Base-by-base conservation (phyloP, 1,284 basidiomycete species). In the Vanrija sp. region DNA sequence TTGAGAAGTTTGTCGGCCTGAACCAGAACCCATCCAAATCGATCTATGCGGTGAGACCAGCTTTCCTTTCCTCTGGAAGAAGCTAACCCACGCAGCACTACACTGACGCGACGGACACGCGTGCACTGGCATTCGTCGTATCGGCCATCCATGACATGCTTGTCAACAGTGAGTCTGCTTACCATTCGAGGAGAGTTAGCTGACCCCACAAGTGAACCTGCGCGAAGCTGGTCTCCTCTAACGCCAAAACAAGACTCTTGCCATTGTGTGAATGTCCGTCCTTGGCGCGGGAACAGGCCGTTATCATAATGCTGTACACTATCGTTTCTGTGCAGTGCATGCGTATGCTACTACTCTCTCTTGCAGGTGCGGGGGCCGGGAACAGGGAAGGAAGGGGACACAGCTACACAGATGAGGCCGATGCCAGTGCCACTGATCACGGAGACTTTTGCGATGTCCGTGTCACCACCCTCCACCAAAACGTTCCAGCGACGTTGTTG, bases 1-100 rank as follows among this genome's bases (percentile, higher is more conserved):
- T 93, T 39, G 87, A 91, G 68, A 85, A 87, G 45, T 94, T 94
- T 73, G 88, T 92, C 18, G 84, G 83, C 19, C 80, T 93, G 54
- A 93, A 93, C 74, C 89, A 92, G 77, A 88, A 85, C 64, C 86
- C 89, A 10, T 66, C 72, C 22, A 80, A 80, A 66, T 77, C 76
- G 53, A 75, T 79, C 54, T 77, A 78, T 61, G 71, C 72, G 27
- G 72, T 73, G 49, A 51, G 65, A 63, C 12, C 16, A 14, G 15
- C 12, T 19, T 38, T 45, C 19, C 14, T n/a, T n/a, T 41, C 8
- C 27, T 38, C 54, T 45, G 20, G 45, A 35, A 45, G 42, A 16
- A 51, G 35, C 46, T 42, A 14, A 47, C 45, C 45, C 22, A 35
- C 46, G 19, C 53, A 72, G 60, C 76, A 77, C 56, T 77, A 74